These are phyloP conservation scores for Medicago truncatula DNA, from an alignment of 306 rosid genomes.

Conservation along the genomic window MtrunA17r5.0-ANR NC_053049.1:36087001-36087500, in stretches of 20 bases:
- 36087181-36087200: constrained; percentile 86
- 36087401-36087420: constrained; percentile 37
- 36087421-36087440: constrained; percentile 24
- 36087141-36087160: not conserved
- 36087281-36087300: not conserved
- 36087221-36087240: constrained; percentile 90
- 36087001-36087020: too few species aligned
- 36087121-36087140: not conserved
- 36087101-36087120: constrained; percentile 42
- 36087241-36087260: constrained; percentile 69
- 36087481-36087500: not conserved
- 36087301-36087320: not conserved
- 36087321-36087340: not conserved
- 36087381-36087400: not conserved
- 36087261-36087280: not conserved
- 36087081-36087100: constrained; percentile 52
- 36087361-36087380: not conserved
- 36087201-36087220: constrained; percentile 65
- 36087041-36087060: constrained; percentile 10
- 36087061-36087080: not conserved
- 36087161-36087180: constrained; percentile 92
- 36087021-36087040: not conserved
- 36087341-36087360: not conserved
- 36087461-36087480: not conserved
- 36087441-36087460: not conserved